Evolutionary conservation across 139 green algal genomes (phyloP).

Genomic region (Dunaliella sp.): DNA sequence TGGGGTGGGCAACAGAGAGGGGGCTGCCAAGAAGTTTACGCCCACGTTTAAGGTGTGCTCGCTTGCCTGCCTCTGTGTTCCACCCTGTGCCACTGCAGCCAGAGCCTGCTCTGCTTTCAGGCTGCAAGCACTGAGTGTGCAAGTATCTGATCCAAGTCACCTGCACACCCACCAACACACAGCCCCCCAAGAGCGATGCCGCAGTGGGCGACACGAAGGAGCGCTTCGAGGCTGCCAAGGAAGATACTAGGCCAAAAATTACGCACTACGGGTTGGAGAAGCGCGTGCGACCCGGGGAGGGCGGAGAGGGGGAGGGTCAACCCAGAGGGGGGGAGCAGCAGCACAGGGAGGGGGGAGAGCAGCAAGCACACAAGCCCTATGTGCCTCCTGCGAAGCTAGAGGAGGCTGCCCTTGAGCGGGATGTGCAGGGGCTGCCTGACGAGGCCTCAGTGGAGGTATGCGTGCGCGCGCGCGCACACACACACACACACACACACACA

Average conservation of each 20-base stretch:
- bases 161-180: no score
- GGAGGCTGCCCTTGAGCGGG: slow-evolving; percentile 12
- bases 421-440: slow-evolving; percentile 43
- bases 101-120: no score
- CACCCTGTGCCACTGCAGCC: no score
- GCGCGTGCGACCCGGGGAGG: slow-evolving; percentile 1
- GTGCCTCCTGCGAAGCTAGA: slow-evolving; percentile 8
- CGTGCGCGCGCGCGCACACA: background rate
- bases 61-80: no score
- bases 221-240: slow-evolving; percentile 8
- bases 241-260: background rate
- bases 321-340: background rate
- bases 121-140: no score
- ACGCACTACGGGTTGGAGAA: slow-evolving; percentile 9
- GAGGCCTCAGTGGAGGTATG: slow-evolving; percentile 26
- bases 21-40: slow-evolving; percentile 43
- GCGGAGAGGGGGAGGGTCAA: background rate
- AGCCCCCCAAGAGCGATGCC: no score
- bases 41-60: slow-evolving; percentile 49
- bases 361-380: background rate
- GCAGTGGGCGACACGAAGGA: slow-evolving; percentile 28
- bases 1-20: slow-evolving; percentile 21
- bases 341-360: background rate
- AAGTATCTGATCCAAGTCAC: no score
- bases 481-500: slow-evolving; percentile 20